Evolutionary conservation across 345 rosid species (phyloP).

Genomic region (Litchi chinensis): DNA sequence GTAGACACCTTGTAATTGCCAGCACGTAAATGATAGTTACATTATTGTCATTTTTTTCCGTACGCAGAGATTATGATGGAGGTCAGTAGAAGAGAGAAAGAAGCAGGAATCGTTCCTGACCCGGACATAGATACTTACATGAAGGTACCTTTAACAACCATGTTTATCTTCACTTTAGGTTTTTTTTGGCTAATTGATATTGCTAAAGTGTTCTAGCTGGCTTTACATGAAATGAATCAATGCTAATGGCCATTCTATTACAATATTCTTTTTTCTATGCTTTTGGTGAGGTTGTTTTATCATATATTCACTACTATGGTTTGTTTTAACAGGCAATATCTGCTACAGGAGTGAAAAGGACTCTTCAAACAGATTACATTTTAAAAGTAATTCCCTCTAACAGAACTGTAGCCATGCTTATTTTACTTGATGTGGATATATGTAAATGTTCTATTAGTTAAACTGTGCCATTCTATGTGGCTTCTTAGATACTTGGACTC

Average conservation of each 20-base stretch:
- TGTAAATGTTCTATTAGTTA: not conserved
- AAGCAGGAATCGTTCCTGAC: conserved; percentile 48
- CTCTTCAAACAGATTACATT: conserved; percentile 55
- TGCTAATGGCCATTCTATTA: not conserved
- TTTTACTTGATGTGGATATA: not conserved
- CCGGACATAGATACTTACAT: conserved; percentile 49
- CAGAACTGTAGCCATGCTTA: not conserved
- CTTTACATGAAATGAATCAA: no score
- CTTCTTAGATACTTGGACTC: conserved; percentile 46
- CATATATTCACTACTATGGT: not conserved
- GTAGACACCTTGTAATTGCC: not conserved
- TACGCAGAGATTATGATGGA: conserved; percentile 43
- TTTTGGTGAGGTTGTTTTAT: not conserved
- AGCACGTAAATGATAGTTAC: not conserved
- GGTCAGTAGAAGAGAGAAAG: conserved; percentile 47
- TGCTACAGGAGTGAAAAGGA: conserved; percentile 37
- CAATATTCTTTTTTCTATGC: not conserved
- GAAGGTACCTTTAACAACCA: conserved; percentile 37
- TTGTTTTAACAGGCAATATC: conserved; percentile 44
- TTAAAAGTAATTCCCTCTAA: conserved; percentile 34
- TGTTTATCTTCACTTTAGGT: no score
- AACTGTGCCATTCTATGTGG: not conserved
- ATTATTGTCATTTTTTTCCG: not conserved
- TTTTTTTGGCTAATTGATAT: no score
- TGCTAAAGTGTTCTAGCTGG: no score